Base-by-base conservation (phyloP, 2,329 filamentous ascomycete species). In the Monilinia vaccinii-corymbosi region DNA sequence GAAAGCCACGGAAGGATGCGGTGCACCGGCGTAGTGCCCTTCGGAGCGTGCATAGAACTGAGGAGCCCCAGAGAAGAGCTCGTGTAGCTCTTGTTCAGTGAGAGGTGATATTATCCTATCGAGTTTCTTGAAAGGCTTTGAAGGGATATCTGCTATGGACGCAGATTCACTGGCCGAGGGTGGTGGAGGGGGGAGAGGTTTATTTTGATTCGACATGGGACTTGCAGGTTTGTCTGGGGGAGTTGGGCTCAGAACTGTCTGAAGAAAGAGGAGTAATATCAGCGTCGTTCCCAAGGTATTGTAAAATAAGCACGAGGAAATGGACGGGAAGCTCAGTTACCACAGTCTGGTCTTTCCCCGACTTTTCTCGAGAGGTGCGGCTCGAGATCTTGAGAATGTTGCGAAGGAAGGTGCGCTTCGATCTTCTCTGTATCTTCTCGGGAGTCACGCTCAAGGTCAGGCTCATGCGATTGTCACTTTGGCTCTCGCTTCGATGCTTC, bases 31-130 rank as follows among this genome's bases (percentile, higher is more conserved):
- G 70, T 78, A 81, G 71, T 84, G 81, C 44, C 81, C 80, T 66
- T 83, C 79, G 61, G 78, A 80, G 56, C 81, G 79, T 65, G 82
- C 79, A 71, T 84, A 85, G 75, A 86, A 89, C 70, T 88, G 85
- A 64, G 87, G 87, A 47, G 87, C 87, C n/a, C 87, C 86, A 31
- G 86, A 87, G 76, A 89, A 90, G 68, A 89, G 79, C 72, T 84
- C 83, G 73, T 86, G 83, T 56, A 89, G 75, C 65, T 88, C 83
- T 45, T 77, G 75, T 49, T 82, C 78, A 66, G 74, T 79, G 61
- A 87, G 75, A 52, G 79, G 79, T 48, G 81, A 76, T 78, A 85
- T 85, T 73, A 83, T 85, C 70, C 78, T 77, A 62, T 78, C 75
- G 44, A 84, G 73, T 47, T 68, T 71, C 18, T 50, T 60, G 13